Base-by-base conservation (phyloP, 164 flowering plant species). In the Dillenia suffruticosa region DNA sequence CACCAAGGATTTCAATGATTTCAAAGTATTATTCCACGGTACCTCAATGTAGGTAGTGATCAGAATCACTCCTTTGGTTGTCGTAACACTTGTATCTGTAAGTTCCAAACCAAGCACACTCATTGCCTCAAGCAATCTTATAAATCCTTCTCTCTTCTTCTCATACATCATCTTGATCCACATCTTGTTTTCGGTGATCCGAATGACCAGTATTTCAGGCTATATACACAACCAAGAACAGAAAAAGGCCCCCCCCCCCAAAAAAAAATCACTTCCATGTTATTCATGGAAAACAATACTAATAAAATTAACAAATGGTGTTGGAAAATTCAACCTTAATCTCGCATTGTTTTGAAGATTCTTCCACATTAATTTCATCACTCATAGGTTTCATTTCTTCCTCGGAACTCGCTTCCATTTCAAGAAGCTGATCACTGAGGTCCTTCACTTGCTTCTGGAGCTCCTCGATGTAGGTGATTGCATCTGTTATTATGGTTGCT, bases 401-500 rank as follows among this genome's bases (percentile, higher is more conserved):
- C 56, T 66, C 81, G 10, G 65, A 14, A 17, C 43, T 12, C 50
- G 59, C 69, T 24, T 81, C 86, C 69, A 79, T 57, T 68, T 80
- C 81, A 2, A 51, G 64, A 19, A 89, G 84, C 77, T 77, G 71
- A 8, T 74, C 65, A 7, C 66, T 71, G 5, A 92, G 89, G 43
- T 74, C 72, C 66, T 74, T 49, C 14, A 76, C 89, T 49, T 63
- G 54, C 46, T 61, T 68, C 70, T 85, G 69, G 65, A 92, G 74
- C 58, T 67, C 72, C 59, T 67, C 45, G 14, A 89, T 87, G 72
- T 88, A 87, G 46, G 74, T 72, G 17, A 81, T 72, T 1, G 97
- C 87, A 57, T 91, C 97, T 1, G 76, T 85, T 8, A 91, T 59
- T 19, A 83, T 87, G 9, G 86, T 69, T 13, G 77, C 86, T 63